phyloP scores from a whole-genome alignment of 148 eudicot species.

The Chenopodium berlandieri region DNA sequence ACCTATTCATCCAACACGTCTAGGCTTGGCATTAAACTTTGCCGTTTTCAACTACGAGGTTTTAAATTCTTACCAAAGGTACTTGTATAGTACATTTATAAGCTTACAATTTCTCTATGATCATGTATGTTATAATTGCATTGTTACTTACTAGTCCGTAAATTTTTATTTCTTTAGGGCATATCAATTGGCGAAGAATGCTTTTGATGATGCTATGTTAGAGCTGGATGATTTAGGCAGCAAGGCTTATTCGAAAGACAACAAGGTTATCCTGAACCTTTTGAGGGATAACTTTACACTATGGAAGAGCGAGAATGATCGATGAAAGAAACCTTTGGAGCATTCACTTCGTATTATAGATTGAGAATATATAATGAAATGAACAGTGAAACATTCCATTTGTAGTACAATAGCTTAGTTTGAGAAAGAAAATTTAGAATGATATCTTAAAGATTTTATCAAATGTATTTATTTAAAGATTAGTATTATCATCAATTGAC shows the following conservation, averaged over 20 bases:
- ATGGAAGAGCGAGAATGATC: conserved; percentile 28
- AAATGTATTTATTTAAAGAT: too few species aligned
- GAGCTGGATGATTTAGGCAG: conserved; percentile 28
- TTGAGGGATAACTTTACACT: conserved; percentile 35
- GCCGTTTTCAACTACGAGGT: conserved; percentile 41
- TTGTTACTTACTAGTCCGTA: background rate
- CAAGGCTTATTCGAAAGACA: conserved; percentile 29
- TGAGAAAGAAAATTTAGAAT: too few species aligned
- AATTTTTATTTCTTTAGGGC: conserved; percentile 26
- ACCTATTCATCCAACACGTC: conserved; percentile 36
- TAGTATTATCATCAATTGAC: too few species aligned
- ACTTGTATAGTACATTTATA: background rate
- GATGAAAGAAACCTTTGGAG: too few species aligned
- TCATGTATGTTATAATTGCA: background rate
- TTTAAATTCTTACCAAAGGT: conserved; percentile 40
- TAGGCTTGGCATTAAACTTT: conserved; percentile 44
- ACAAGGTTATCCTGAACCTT: conserved; percentile 31
- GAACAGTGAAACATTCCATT: too few species aligned
- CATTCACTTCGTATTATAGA: too few species aligned
- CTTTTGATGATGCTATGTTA: conserved; percentile 35
- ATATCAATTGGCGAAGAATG: conserved; percentile 26
- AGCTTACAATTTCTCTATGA: background rate
- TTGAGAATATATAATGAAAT: too few species aligned
- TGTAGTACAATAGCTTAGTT: too few species aligned
- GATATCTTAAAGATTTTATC: too few species aligned